Conservation (phyloP, 1,139 yeast genomes). For the Suhomyces guaymorum region DNA sequence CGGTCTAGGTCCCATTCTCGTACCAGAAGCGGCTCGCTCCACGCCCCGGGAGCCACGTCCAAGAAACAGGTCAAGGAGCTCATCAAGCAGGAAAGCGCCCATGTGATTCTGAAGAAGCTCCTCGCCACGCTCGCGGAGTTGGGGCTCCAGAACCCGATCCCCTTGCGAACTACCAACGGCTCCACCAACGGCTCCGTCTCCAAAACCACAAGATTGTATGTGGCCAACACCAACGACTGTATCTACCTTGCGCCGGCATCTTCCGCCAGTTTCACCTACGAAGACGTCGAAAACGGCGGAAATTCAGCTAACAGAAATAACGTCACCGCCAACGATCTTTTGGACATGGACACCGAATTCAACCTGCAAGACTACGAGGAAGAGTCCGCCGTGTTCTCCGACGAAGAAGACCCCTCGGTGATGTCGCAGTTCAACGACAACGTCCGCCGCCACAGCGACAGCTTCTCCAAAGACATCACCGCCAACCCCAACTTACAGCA, state of each 20-base stretch:
- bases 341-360: conserved; percentile 9
- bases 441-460: conserved; percentile 5
- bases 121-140: conserved; percentile 34
- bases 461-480: conserved; percentile 9
- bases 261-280: conserved; percentile 47
- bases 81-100: conserved; percentile 42
- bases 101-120: conserved; percentile 40
- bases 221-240: conserved; percentile 45
- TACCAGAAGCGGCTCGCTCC: conserved; percentile 1
- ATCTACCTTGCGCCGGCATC: conserved; percentile 45
- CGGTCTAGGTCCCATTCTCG: conserved; percentile 19
- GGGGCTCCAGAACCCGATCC: conserved; percentile 45
- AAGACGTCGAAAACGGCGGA: conserved; percentile 48
- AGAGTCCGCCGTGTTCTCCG: conserved; percentile 13
- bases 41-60: conserved; percentile 1
- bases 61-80: conserved; percentile 41
- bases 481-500: conserved; percentile 13
- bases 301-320: conserved; percentile 14
- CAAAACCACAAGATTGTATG: conserved; percentile 34
- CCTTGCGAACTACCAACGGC: conserved; percentile 31
- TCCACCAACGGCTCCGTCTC: conserved; percentile 25
- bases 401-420: conserved; percentile 12
- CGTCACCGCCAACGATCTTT: conserved; percentile 12
- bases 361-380: conserved; percentile 7
- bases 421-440: conserved; percentile 1